A percentile compares a stretch with the other conserved stretches of the same genome.
phyloP scores from a whole-genome alignment of 345 rosid genomes.

The Pseudoturritis turrita region DNA sequence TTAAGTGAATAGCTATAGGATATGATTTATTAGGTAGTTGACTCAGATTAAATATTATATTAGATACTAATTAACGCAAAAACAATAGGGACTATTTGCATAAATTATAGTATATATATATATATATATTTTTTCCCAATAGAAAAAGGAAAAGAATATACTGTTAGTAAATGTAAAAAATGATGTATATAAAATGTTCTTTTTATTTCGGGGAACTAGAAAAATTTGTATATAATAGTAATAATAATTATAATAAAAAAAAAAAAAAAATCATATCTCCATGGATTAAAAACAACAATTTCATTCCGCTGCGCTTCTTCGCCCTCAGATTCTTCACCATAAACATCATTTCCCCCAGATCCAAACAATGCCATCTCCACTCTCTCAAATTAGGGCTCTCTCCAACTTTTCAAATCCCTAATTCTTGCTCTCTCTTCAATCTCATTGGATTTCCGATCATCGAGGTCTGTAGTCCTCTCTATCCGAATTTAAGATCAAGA shows the following conservation, averaged over 20 bases:
- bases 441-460: constrained; percentile 17
- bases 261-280: constrained; percentile 17
- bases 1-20: not conserved
- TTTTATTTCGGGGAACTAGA: not conserved
- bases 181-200: not conserved
- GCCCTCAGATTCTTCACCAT: constrained; percentile 46
- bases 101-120: no score
- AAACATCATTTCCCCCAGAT: constrained; percentile 33
- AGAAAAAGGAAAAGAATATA: not conserved
- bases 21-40: not conserved
- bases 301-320: constrained; percentile 23
- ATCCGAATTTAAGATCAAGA: constrained; percentile 38
- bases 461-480: constrained; percentile 24
- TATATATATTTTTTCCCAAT: not conserved
- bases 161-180: not conserved
- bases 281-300: constrained; percentile 27
- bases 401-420: constrained; percentile 15
- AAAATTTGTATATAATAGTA: not conserved
- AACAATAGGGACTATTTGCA: not conserved
- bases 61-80: not conserved
- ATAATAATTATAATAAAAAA: not conserved
- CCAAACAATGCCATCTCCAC: constrained; percentile 43
- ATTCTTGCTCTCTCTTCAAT: not conserved
- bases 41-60: not conserved
- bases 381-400: constrained; percentile 36